Evolutionary conservation across 208 protist species (phyloP), one percentile per base, ranked within the genome.

Genomic region (Crithidia thermophila): DNA sequence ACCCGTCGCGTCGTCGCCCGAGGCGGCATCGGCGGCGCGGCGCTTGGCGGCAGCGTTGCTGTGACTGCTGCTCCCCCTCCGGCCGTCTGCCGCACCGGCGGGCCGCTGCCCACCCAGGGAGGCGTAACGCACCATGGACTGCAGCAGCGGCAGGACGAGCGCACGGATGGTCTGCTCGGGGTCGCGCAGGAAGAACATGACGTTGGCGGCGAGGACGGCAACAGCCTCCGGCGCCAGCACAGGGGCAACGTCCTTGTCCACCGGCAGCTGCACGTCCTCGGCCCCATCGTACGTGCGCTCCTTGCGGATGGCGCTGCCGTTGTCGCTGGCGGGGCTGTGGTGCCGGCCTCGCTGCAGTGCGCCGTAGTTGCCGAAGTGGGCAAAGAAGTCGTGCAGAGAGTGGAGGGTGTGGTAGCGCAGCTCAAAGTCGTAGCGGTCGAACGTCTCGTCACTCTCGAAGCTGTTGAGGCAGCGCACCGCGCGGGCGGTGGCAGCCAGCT

Each of bases 341-440:
- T 30, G 20, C 23, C 34, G 40, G 5, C 37, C 52, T 4, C 58
- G 64, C 7, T 60, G 67, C 18, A 68, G 53, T 13, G 79, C 79
- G 46, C 72, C 79, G 63, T 85, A 84, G 68, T 87, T 87, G 42
- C 86, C 82, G 47, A 88, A 81, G 66, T 88, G 81, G n/a, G 47
- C 20, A 66, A 97, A 94, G 77, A 94, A 93, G 45, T 81, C 64
- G 50, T 75, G 62, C 36, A 97, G 77, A 6, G 88, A 82, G 64
- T 87, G 80, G 36, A 94, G 84, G 14, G 87, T 91, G 69, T 97
- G 88, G 66, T 86, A 97, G 59, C 91, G 86, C 21, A 90, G 76
- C 31, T 94, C 91, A 67, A 90, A 97, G 65, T 97, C 88, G 79
- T 97, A 97, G 31, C 72, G 77, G 36, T 87, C 81, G 16, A 90